Base-by-base conservation (phyloP, 495 filamentous ascomycete genomes). In the Podospora conica region DNA sequence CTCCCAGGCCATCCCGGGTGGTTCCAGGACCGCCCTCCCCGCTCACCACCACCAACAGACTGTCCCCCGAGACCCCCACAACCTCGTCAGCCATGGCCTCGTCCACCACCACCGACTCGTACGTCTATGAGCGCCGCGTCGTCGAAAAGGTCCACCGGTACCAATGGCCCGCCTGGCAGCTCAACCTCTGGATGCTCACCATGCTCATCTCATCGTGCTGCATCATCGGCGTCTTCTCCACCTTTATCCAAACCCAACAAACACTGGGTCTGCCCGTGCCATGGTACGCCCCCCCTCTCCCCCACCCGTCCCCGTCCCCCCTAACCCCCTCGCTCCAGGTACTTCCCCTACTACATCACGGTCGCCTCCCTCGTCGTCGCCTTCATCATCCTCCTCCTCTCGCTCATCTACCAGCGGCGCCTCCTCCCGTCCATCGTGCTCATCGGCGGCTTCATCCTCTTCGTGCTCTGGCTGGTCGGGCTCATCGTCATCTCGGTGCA, bases 141-240 rank as follows among this genome's bases (percentile, higher is more conserved):
- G n/a, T 18, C 15, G 66, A 78, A 54, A 80, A 80, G 33, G 81
- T 87, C 31, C 86, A 90, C 66, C 86, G 85, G 66, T 97, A 97
- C 83, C 88, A 89, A 83, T 99, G 95, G 95, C 96, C 96, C 3
- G 91, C 96, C 71, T 79, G 90, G 64, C 91, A 96, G 75, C 85
- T 99, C 62, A 96, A 96, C 75, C 79, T 97, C 69, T 96, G 96
- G 91, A 88, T 96, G 68, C 82, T 98, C 68, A 83, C 96, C 69
- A 92, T 97, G 80, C 82, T 98, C 1, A 85, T 89, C 0, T 87
- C 90, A 7, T 88, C 88, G 0, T 85, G 88, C 65, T 88, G 87
- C 64, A 90, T 93, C 58, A 84, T 98, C 24, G 96, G 94, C 11
- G 85, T 97, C n/a, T 93, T 92, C 73, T 83, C 89, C 8, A 88